Percentiles rank a stretch among this genome's conserved stretches.
These are phyloP conservation scores for Papiliotrema laurentii DNA, from an alignment of 1,284 basidiomycete genomes.

Conservation along the genomic window DNA sequence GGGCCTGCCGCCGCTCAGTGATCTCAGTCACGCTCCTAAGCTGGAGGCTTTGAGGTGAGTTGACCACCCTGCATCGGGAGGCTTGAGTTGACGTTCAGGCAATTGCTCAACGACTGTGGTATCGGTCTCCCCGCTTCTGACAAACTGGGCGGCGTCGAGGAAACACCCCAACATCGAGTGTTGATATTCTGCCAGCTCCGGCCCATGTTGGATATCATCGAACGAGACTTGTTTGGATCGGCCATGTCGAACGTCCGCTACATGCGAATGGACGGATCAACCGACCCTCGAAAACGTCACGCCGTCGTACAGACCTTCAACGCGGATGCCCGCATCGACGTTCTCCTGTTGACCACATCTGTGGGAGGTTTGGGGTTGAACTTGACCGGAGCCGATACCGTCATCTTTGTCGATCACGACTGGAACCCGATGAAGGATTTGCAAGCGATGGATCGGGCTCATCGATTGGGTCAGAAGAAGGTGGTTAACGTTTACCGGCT, in stretches of 20 bases:
- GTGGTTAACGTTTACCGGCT: slow-evolving; percentile 98
- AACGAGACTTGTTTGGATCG: slow-evolving; percentile 82
- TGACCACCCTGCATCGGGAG: slow-evolving; percentile 2
- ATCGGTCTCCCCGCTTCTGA: slow-evolving; percentile 62
- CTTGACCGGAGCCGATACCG: slow-evolving; percentile 95
- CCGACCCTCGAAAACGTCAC: slow-evolving; percentile 84
- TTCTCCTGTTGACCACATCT: slow-evolving; percentile 89
- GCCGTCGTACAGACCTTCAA: slow-evolving; percentile 98
- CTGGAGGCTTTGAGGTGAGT: slow-evolving; percentile 79
- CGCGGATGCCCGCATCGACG: slow-evolving; percentile 94
- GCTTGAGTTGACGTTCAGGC: slow-evolving; percentile 53
- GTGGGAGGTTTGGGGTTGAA: slow-evolving; percentile 96
- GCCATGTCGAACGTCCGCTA: slow-evolving; percentile 95
- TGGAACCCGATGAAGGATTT: slow-evolving; percentile 99
- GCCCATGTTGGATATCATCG: slow-evolving; percentile 98
- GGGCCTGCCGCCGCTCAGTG: slow-evolving; percentile 53
- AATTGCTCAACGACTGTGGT: slow-evolving; percentile 90
- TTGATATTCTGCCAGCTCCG: slow-evolving; percentile 99
- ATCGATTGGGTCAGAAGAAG: slow-evolving; percentile 97
- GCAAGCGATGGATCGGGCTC: slow-evolving; percentile 98
- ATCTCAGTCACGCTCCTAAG: slow-evolving; percentile 91
- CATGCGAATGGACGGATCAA: slow-evolving; percentile 92
- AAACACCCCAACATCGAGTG: slow-evolving; percentile 90
- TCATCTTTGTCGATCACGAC: slow-evolving; percentile 99
- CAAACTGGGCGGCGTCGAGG: slow-evolving; percentile 34